phyloP scores from a whole-genome alignment of 306 rosid species.

The Cicer arietinum region DNA sequence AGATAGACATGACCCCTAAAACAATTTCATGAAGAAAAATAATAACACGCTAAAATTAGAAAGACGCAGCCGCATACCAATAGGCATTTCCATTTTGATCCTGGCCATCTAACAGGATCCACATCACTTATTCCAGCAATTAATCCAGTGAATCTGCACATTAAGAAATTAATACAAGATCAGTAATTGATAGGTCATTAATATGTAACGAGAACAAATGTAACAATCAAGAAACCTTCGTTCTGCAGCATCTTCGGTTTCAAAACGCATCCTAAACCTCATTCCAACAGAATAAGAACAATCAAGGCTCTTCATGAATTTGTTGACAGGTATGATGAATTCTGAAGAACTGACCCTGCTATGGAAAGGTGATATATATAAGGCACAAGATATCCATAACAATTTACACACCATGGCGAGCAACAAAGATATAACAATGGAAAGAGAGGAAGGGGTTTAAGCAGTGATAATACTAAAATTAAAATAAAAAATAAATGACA shows the following conservation, averaged over 20 bases:
- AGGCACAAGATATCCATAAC: not conserved
- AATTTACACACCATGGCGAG: not conserved
- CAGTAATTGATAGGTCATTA: not conserved
- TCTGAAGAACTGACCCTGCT: constrained; percentile 81
- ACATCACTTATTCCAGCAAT: constrained; percentile 71
- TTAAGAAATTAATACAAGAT: constrained; percentile 1
- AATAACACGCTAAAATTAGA: not conserved
- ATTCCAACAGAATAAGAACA: constrained; percentile 76
- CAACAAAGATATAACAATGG: constrained; percentile 1
- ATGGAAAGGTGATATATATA: not conserved
- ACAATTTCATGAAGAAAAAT: not conserved
- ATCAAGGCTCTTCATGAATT: constrained; percentile 70
- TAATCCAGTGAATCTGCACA: constrained; percentile 75
- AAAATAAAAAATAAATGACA: not conserved
- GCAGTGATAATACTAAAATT: not conserved
- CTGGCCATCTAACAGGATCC: constrained; percentile 89
- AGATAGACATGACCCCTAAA: not conserved
- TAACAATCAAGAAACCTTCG: constrained; percentile 64
- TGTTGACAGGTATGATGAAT: constrained; percentile 74
- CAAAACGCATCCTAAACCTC: constrained; percentile 92
- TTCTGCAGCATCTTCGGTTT: constrained; percentile 89
- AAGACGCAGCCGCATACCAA: constrained; percentile 50
- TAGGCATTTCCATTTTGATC: constrained; percentile 92
- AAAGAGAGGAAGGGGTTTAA: not conserved
- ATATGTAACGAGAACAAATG: not conserved